Evolutionary conservation across 441 rosid species (phyloP).

Genomic region (Syzygium syzygioides): DNA sequence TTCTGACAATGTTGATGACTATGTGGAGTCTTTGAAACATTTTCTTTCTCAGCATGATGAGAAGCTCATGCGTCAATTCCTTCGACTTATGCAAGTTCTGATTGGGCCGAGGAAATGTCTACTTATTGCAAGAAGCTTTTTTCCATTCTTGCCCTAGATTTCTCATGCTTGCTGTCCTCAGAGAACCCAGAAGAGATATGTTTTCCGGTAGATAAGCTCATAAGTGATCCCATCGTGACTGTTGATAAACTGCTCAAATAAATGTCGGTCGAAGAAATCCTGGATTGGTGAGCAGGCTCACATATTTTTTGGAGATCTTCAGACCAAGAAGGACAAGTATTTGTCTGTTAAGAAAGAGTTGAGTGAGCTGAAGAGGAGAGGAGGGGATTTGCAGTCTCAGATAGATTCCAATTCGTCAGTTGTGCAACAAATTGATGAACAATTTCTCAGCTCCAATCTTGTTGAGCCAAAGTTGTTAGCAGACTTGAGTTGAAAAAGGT

Average conservation of each 20-base stretch:
- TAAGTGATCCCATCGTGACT: neutral
- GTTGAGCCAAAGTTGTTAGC: neutral
- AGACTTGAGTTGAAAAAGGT: neutral
- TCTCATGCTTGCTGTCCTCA: neutral
- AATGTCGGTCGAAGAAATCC: neutral
- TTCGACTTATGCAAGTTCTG: neutral
- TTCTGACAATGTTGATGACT: neutral
- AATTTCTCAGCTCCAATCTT: neutral
- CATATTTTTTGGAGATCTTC: neutral
- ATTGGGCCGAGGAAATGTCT: neutral
- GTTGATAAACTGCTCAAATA: neutral
- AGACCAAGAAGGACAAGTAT: neutral
- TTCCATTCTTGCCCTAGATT: neutral
- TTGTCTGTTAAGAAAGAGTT: neutral
- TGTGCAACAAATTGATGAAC: neutral
- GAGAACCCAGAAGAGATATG: neutral
- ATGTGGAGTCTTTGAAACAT: neutral
- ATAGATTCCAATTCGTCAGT: neutral
- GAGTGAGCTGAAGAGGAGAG: neutral
- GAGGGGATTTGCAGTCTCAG: neutral
- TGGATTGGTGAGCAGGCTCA: neutral
- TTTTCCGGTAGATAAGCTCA: neutral
- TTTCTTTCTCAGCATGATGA: neutral
- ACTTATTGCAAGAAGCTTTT: neutral
- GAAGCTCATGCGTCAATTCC: neutral